Evolutionary conservation across 768 basidiomycete genomes (phyloP), one percentile per base, ranked within the genome.

Genomic region (Tulasnella sp.): DNA sequence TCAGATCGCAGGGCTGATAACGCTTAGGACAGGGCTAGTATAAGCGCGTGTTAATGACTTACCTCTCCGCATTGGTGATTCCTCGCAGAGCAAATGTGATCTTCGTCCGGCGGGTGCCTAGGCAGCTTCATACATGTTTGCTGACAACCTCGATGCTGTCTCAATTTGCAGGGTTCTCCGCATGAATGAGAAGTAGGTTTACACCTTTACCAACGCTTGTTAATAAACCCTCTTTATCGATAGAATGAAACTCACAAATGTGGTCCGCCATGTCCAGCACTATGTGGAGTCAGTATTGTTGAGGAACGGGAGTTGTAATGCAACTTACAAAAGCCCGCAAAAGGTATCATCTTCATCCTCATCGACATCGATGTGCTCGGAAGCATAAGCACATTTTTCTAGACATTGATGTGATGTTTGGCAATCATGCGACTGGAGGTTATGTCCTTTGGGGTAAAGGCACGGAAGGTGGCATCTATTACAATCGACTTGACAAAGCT

Each of bases 61-160:
- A 42, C 79, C 69, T 70, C 61, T 22, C 76, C 78, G 48, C 79
- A 81, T 33, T 69, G 70, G 53, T 81, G 79, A 0, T 69, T 57
- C 19, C 64, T 60, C 3, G 76, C 74, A 0, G 76, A 69, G 56
- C 78, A 81, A 42, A 70, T 53, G 56, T 80, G 79, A 8, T 69
- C 71, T 0, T 67, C 68, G 6, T 70, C 76, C 2, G 46, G 34
- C 46, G 79, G 78, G n/a, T 67, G 68, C 2, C 67, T 65, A 3
- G 71, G 64, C 40, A 10, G 24, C 77, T 81, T 74, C 4, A 70
- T 69, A 50, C 79, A 81, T 19, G 70, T 60, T 5, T 61, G 63
- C 20, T 76, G 61, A 53, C 79, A 81, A 0, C 78, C 79, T 34
- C 63, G 62, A 48, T 67, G 73, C 27, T 68, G 71, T 3, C 59